Evolutionary conservation across 768 basidiomycete genomes (phyloP), one percentile per base, ranked within the genome.

Genomic region (Trametes punicea): DNA sequence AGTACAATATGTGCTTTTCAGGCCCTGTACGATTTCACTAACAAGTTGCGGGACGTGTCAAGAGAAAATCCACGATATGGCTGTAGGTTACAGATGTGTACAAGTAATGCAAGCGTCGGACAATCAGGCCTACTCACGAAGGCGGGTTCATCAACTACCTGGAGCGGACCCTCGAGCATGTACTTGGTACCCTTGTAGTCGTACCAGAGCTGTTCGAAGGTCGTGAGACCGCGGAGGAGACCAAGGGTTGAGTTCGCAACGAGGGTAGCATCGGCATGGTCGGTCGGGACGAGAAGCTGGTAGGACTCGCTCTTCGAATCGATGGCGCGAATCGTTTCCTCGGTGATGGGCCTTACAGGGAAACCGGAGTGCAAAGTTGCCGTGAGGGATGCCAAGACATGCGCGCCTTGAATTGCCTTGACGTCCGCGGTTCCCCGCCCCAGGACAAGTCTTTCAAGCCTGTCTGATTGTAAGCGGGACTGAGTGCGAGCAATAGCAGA

Each of bases 31-130:
- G 9, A 36, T 31, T 29, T 6, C 0, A 69, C 83, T 56, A 64
- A 86, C 83, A 76, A 93, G 68, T 90, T 85, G 29, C 90, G 74
- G 0, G 88, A 75, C 0, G 90, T 92, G 65, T 93, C 90, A 7
- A 93, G 76, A 76, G 90, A 81, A 51, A 90, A 77, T 6, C 86
- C 88, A n/a, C 90, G 79, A 64, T 85, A 86, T 0, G 84, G 83
- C 84, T 87, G 61, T 21, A 23, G 18, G 11, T 4, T 15, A 18
- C 33, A 45, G 25, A 44, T 40, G 9, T 31, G n/a, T 25, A 18
- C 6, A 15, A 39, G 18, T n/a, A 1, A 10, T 1, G 23, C 11
- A 51, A 18, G 18, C 3, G 6, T 33, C 11, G 16, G 7, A 20
- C 1, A 21, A 29, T 3, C 25, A n/a, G 39, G 33, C 48, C 23